Conservation (phyloP, 2,329 filamentous ascomycete genomes). For the Phaeoacremonium minimum region DNA sequence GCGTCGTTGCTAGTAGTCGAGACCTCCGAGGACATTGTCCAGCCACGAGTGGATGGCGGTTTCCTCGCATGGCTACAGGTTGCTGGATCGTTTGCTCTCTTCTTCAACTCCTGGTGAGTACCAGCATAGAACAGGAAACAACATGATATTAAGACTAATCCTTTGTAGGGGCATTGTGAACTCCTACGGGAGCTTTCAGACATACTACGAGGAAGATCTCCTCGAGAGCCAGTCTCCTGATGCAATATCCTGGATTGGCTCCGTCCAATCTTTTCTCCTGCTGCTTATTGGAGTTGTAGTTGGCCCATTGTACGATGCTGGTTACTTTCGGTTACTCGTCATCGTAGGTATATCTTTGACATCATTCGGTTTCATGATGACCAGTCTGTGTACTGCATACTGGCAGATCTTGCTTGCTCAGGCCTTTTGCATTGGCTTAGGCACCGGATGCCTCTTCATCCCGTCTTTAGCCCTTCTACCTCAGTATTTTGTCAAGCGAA, state of each 20-base stretch:
- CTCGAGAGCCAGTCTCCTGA: conserved; percentile 25
- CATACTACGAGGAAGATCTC: conserved; percentile 32
- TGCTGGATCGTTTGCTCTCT: too few species aligned
- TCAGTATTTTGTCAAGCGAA: conserved; percentile 30
- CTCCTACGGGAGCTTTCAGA: conserved; percentile 39
- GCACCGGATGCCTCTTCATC: conserved; percentile 28
- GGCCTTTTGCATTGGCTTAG: conserved; percentile 31
- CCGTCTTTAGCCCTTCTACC: conserved; percentile 29
- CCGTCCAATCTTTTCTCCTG: conserved; percentile 34
- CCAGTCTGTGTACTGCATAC: conserved; percentile 35
- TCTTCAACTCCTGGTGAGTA: too few species aligned
- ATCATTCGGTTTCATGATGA: conserved; percentile 36
- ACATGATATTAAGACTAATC: too few species aligned
- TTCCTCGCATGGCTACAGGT: too few species aligned
- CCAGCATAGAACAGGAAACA: too few species aligned
- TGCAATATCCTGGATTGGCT: conserved; percentile 39
- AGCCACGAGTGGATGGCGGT: too few species aligned
- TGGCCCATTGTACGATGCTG: conserved; percentile 36
- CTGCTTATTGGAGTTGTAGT: conserved; percentile 32
- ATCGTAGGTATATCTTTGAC: conserved; percentile 26
- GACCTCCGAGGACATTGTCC: too few species aligned
- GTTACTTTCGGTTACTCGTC: conserved; percentile 33
- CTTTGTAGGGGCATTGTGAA: conserved; percentile 35
- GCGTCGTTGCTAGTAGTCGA: too few species aligned
- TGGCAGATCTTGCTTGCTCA: conserved; percentile 35